Evolutionary conservation across 169 alveolate genomes (phyloP), one percentile per base, ranked within the genome.

Genomic region (Plasmodium gaboni): DNA sequence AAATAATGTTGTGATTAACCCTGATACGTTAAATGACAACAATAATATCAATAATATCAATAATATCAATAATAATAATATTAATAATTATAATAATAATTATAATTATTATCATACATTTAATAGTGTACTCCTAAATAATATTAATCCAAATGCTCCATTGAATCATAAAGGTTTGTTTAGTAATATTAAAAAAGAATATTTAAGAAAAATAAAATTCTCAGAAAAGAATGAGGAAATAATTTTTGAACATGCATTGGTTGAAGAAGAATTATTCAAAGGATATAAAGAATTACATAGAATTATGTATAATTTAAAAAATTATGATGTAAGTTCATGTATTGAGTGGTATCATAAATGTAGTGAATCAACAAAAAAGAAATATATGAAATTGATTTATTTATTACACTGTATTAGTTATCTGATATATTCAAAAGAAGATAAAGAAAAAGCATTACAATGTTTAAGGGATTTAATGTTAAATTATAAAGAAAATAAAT

Each of bases 321-420:
- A 55, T 38, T 76, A 50, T 69, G 55, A 76, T 28, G 89, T 76
- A 42, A 55, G 32, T 68, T 46, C 68, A 55, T 76, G 89, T 48
- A 76, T 76, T 55, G 76, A 64, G 7, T 76, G 89, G 89, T 76
- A 76, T 44, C 64, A 76, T 76, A 63, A 7, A 10, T 76, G 76
- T 26, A 76, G 70, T 55, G 89, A 76, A 64, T 4, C 65, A 13
- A 76, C 69, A 22, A 76, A 69, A 57, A 76, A 76, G 46, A 76
- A 76, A 19, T 65, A 76, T 76, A 38, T 44, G 2, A 44, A 76
- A 44, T 24, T 76, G 38, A 76, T 76, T 50, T 76, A 76, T 32
- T 64, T 76, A 50, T 57, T 76, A 64, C 78, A 76, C 22, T 76
- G 89, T 76, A 59, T 76, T 64, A 65, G 67, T 64, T 76, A 76